phyloP scores from a whole-genome alignment of 352 stramenopile species.

The Globisporangium splendens region DNA sequence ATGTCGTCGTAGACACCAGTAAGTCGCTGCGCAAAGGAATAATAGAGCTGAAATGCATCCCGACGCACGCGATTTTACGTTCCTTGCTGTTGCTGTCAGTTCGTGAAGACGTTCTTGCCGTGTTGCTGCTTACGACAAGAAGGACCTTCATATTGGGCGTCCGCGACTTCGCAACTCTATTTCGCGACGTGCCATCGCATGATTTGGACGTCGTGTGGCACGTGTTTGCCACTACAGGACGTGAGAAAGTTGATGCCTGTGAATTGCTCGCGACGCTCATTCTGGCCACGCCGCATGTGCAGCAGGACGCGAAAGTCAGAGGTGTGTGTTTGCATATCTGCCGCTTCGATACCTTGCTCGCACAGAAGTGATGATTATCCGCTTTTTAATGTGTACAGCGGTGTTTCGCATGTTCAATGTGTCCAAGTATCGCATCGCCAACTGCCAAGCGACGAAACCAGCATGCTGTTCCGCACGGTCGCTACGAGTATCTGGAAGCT shows the following conservation, averaged over 20 bases:
- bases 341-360: too few species aligned
- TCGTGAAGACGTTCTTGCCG: neutral
- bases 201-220: constrained; percentile 12
- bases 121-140: neutral
- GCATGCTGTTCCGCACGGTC: constrained; percentile 24
- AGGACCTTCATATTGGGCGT: too few species aligned
- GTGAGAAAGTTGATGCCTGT: constrained; percentile 16
- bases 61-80: neutral
- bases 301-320: constrained; percentile 17
- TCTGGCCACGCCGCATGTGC: constrained; percentile 17
- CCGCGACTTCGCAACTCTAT: neutral
- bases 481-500: constrained; percentile 14
- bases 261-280: constrained; percentile 21
- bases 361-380: too few species aligned
- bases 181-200: neutral
- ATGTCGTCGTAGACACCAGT: neutral
- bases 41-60: neutral
- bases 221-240: constrained; percentile 14
- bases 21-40: neutral
- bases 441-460: constrained; percentile 29
- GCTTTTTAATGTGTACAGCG: constrained; percentile 3
- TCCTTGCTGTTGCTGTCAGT: neutral
- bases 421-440: constrained; percentile 22
- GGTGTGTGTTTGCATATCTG: constrained; percentile 5
- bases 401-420: constrained; percentile 34